Evolutionary conservation across 352 stramenopile species (phyloP).

Genomic region (Phytophthora citrophthora): DNA sequence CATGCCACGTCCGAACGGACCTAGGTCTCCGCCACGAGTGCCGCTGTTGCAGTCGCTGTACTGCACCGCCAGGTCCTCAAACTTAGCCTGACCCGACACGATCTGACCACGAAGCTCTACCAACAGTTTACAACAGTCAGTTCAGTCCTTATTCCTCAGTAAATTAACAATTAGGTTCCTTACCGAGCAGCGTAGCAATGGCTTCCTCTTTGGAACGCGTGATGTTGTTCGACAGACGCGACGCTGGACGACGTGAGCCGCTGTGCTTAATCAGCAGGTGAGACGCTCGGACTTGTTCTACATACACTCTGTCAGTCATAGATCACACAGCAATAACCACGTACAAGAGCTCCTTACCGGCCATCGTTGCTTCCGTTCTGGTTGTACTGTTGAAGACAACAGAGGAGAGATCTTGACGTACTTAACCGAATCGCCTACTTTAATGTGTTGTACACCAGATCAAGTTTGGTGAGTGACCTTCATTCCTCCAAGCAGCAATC

Average conservation of each 20-base stretch:
- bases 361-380: constrained; percentile 25
- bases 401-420: not conserved
- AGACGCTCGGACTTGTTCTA: constrained; percentile 82
- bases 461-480: not conserved
- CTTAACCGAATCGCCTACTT: constrained; percentile 4
- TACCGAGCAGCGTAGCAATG: constrained; percentile 81
- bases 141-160: not conserved
- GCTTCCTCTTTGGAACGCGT: constrained; percentile 92
- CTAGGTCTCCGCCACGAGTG: constrained; percentile 90
- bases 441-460: constrained; percentile 8
- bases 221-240: constrained; percentile 91
- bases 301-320: constrained; percentile 5
- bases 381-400: constrained; percentile 12
- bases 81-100: constrained; percentile 75
- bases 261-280: constrained; percentile 97
- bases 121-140: not conserved
- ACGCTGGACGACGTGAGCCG: constrained; percentile 83
- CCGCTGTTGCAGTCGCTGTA: constrained; percentile 88
- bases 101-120: constrained; percentile 83
- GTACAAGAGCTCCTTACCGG: constrained; percentile 15
- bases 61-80: constrained; percentile 81
- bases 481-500: constrained; percentile 19
- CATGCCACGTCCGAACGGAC: constrained; percentile 86
- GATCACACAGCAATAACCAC: not conserved
- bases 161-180: not conserved